Conservation (phyloP, 345 rosid genomes). For the Camelina neglecta region DNA sequence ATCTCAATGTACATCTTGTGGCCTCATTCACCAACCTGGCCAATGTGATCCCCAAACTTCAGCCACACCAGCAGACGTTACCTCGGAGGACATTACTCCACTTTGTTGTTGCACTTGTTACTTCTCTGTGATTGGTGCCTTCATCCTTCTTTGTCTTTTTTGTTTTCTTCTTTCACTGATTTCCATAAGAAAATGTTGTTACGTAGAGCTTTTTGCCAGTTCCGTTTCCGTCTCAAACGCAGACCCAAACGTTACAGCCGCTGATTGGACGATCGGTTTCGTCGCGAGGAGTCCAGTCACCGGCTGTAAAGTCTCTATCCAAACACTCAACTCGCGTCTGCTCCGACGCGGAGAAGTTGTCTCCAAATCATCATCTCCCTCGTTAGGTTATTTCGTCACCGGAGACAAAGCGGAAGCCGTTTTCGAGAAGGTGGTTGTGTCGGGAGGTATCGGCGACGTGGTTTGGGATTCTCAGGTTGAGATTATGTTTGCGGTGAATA, state of each 20-base stretch:
- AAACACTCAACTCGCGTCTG: conserved; percentile 22
- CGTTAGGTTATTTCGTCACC: background rate
- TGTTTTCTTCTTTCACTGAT: background rate
- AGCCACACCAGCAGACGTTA: background rate
- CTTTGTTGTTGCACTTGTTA: background rate
- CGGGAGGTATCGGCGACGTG: conserved; percentile 14
- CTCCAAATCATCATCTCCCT: background rate
- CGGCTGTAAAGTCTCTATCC: conserved; percentile 16
- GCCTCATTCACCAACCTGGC: conserved; percentile 12
- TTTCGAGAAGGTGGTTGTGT: conserved; percentile 10
- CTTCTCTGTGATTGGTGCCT: background rate
- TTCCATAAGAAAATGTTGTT: background rate
- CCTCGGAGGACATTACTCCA: background rate
- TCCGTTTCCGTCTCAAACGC: conserved; percentile 26
- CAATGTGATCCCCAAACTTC: background rate
- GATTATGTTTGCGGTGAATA: background rate
- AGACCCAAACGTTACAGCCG: conserved; percentile 5
- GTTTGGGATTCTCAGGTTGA: conserved; percentile 30
- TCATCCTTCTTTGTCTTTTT: background rate
- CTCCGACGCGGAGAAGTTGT: conserved; percentile 26
- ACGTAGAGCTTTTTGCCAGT: conserved; percentile 23
- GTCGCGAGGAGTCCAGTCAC: conserved; percentile 23
- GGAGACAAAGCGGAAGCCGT: background rate
- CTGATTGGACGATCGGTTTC: conserved; percentile 31
- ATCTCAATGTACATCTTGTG: conserved; percentile 20